Percentiles rank a stretch among this genome's conserved stretches.
phyloP scores from a whole-genome alignment of 2,329 filamentous ascomycete genomes.

The Xylaria polymorpha region DNA sequence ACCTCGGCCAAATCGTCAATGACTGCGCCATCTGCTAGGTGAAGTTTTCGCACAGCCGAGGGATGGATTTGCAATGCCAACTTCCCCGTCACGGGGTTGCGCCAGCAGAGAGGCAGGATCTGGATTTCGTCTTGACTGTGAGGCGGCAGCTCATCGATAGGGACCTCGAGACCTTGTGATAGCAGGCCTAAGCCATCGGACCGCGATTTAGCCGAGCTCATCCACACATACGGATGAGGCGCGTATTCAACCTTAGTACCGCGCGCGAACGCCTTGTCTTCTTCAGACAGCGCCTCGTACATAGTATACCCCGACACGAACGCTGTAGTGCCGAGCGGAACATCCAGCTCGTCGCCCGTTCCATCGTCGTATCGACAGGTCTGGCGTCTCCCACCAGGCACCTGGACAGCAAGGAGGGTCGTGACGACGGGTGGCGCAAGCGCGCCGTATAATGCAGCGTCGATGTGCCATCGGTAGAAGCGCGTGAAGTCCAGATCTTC shows the following conservation, averaged over 20 bases:
- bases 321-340: slow-evolving; percentile 80
- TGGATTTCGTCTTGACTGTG: slow-evolving; percentile 75
- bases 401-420: slow-evolving; percentile 77
- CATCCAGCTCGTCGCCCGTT: slow-evolving; percentile 71
- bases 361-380: slow-evolving; percentile 80
- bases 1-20: slow-evolving; percentile 76
- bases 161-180: slow-evolving; percentile 72
- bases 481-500: slow-evolving; percentile 63
- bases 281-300: slow-evolving; percentile 73
- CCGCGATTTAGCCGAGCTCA: slow-evolving; percentile 74
- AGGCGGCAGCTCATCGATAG: slow-evolving; percentile 68
- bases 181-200: slow-evolving; percentile 78
- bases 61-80: slow-evolving; percentile 81
- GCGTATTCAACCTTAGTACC: slow-evolving; percentile 79
- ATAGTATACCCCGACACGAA: slow-evolving; percentile 78
- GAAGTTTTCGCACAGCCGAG: slow-evolving; percentile 75
- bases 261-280: slow-evolving; percentile 75
- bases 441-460: slow-evolving; percentile 76
- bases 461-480: slow-evolving; percentile 85
- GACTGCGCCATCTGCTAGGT: slow-evolving; percentile 72
- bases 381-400: slow-evolving; percentile 74
- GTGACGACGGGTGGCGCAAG: slow-evolving; percentile 80
- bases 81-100: slow-evolving; percentile 76
- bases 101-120: slow-evolving; percentile 80
- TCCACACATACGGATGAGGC: slow-evolving; percentile 85